A percentile compares a stretch with the other conserved stretches of the same genome.
Conservation (phyloP, 805 yeast genomes). For the Metschnikowia anglica region DNA sequence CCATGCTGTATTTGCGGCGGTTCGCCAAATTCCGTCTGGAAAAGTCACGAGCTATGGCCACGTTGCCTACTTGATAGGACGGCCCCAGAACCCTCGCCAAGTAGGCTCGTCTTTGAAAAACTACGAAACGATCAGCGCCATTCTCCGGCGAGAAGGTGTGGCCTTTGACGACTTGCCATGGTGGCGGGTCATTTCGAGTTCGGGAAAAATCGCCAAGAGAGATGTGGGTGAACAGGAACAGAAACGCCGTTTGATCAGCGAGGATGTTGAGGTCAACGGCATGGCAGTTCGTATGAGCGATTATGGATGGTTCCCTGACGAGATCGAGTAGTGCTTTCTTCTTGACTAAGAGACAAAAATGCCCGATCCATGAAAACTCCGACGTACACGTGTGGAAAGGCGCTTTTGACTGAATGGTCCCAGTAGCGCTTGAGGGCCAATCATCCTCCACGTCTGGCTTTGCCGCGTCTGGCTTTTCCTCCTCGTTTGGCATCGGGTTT, state of each 20-base stretch:
- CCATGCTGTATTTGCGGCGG: slow-evolving; percentile 56
- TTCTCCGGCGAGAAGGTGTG: slow-evolving; percentile 25
- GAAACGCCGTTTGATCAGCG: slow-evolving; percentile 42
- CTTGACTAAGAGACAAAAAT: neutral
- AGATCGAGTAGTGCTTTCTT: slow-evolving; percentile 19
- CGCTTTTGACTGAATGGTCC: too few species aligned
- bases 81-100: slow-evolving; percentile 68
- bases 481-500: slow-evolving; percentile 3
- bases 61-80: slow-evolving; percentile 59
- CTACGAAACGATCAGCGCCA: slow-evolving; percentile 24
- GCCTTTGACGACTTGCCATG: slow-evolving; percentile 54
- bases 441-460: slow-evolving; percentile 13
- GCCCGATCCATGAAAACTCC: neutral
- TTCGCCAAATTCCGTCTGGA: slow-evolving; percentile 57
- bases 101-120: slow-evolving; percentile 72
- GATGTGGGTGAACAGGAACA: slow-evolving; percentile 48
- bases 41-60: slow-evolving; percentile 69
- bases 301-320: slow-evolving; percentile 73
- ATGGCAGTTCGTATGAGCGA: slow-evolving; percentile 42
- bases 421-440: too few species aligned
- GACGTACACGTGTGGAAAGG: neutral
- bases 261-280: slow-evolving; percentile 42
- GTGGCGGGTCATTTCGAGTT: slow-evolving; percentile 75
- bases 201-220: slow-evolving; percentile 61
- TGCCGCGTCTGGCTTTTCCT: slow-evolving; percentile 7